These are phyloP conservation scores for Lasiodiplodia sp. DNA, from an alignment of 2,329 filamentous ascomycete species.

Conservation along the genomic window DNA sequence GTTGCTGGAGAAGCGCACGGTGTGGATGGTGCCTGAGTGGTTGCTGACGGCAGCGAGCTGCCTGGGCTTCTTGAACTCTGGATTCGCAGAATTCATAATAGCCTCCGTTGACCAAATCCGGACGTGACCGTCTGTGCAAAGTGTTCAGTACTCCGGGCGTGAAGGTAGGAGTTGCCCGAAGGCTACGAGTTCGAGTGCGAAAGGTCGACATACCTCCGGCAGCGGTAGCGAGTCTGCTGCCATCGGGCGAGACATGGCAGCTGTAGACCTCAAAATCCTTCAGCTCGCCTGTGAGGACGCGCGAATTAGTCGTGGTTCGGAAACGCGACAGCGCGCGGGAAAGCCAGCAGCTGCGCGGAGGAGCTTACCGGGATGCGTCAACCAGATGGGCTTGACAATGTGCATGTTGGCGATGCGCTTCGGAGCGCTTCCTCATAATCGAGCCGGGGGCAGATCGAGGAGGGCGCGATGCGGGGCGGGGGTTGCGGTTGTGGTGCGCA, in stretches of 20 bases:
- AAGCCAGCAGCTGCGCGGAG: constrained; percentile 25
- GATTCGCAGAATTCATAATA: constrained; percentile 80
- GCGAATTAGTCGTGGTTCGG: constrained; percentile 28
- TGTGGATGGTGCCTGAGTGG: constrained; percentile 96
- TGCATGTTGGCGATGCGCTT: constrained; percentile 50
- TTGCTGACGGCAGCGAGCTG: constrained; percentile 99
- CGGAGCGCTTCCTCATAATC: constrained; percentile 30
- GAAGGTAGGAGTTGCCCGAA: constrained; percentile 15
- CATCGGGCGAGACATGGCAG: constrained; percentile 96
- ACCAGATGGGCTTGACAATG: constrained; percentile 92
- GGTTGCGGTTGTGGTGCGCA: constrained; percentile 1
- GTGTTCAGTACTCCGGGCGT: constrained; percentile 38
- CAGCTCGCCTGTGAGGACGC: constrained; percentile 75
- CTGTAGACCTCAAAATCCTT: constrained; percentile 99
- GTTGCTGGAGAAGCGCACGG: constrained; percentile 94
- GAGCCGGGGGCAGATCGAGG: constrained; percentile 5
- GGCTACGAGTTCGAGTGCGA: not conserved
- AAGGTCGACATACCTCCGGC: constrained; percentile 73
- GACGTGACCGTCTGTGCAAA: constrained; percentile 81
- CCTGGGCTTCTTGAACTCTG: constrained; percentile 77
- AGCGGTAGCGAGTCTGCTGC: constrained; percentile 87
- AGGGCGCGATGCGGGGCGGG: constrained; percentile 12
- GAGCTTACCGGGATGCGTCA: constrained; percentile 82
- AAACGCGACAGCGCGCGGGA: constrained; percentile 33
- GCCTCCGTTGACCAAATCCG: constrained; percentile 97